phyloP scores from a whole-genome alignment of 768 basidiomycete genomes.

The Lactarius psammicola region DNA sequence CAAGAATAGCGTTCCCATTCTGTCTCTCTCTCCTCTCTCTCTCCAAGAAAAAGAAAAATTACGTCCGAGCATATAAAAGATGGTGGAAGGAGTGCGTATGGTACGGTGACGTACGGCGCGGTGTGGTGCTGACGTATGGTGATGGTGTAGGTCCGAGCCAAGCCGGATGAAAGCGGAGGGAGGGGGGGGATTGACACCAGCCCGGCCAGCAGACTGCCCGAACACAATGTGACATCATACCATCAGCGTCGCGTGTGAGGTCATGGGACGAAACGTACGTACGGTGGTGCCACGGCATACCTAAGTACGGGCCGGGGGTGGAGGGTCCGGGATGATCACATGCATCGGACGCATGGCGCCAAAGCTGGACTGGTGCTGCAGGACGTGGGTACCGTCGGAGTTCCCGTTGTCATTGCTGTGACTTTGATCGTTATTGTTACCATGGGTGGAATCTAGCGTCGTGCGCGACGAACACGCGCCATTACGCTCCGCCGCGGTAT shows the following conservation, averaged over 20 bases:
- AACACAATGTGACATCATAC: not conserved
- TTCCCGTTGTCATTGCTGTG: slow-evolving; percentile 12
- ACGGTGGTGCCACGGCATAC: not conserved
- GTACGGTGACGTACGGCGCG: not conserved
- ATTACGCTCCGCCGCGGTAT: not conserved
- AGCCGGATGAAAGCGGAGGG: not conserved
- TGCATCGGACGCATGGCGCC: slow-evolving; percentile 34
- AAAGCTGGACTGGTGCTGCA: slow-evolving; percentile 37
- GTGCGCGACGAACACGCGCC: slow-evolving; percentile 28
- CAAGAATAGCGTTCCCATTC: not conserved
- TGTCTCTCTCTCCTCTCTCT: not conserved
- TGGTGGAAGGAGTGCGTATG: not conserved
- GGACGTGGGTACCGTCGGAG: slow-evolving; percentile 14
- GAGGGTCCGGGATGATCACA: slow-evolving; percentile 35
- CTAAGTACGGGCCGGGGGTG: slow-evolving; percentile 21
- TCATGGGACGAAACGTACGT: not conserved
- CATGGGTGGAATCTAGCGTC: slow-evolving; percentile 27
- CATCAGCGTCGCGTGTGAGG: not conserved
- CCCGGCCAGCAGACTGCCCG: slow-evolving; percentile 27
- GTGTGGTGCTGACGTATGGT: not conserved
- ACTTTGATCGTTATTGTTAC: not conserved
- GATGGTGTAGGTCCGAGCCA: not conserved
- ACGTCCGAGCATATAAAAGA: not conserved
- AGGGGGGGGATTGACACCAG: not conserved
- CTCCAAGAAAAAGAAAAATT: not conserved